Evolutionary conservation across 257 asterid genomes (phyloP), one percentile per base, ranked within the genome.

Genomic region (Jacaranda mimosifolia): DNA sequence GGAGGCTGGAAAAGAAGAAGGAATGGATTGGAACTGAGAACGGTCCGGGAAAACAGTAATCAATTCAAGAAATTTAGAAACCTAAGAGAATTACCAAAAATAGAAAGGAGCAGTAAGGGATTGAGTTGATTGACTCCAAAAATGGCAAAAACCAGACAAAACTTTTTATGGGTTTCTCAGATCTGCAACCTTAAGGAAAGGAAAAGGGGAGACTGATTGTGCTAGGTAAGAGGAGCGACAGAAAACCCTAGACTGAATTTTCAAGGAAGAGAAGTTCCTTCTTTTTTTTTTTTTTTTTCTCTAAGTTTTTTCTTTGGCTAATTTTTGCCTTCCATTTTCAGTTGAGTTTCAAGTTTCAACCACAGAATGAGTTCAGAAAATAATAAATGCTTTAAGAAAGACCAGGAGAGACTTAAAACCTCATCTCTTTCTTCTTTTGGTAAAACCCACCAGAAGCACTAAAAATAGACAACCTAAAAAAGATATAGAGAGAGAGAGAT

Each of bases 181-280:
- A 85, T 87, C 91, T 87, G 76, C 35, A 70, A 68, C 75, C 32
- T 75, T 26, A 63, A 63, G 52, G 69, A 43, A 73, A 63, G 51
- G 63, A 15, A 45, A n/a, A 19, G 42, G 53, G 55, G 68, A 48
- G 62, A 68, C 7, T 52, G 66, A 70, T 52, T 15, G 10, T n/a
- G 59, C 2, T 26, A 7, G 35, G 51, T 8, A 35, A 64, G 55
- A 52, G 11, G 53, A 36, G 64, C 26, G 55, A 38, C 10, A 51
- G 79, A 13, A 77, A 77, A 77, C 81, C 81, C 76, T 77, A 77
- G 63, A 68, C 35, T 57, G 9, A 18, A 12, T 36, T 5, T 60
- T n/a, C 26, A 42, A 21, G 57, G 43, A 11, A 46, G 67, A 18
- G 11, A 8, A 38, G 26, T 1, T 38, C 3, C n/a, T n/a, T n/a